Evolutionary conservation across 140 eudicot genomes (phyloP).

Genomic region (Stevia rebaudiana): DNA sequence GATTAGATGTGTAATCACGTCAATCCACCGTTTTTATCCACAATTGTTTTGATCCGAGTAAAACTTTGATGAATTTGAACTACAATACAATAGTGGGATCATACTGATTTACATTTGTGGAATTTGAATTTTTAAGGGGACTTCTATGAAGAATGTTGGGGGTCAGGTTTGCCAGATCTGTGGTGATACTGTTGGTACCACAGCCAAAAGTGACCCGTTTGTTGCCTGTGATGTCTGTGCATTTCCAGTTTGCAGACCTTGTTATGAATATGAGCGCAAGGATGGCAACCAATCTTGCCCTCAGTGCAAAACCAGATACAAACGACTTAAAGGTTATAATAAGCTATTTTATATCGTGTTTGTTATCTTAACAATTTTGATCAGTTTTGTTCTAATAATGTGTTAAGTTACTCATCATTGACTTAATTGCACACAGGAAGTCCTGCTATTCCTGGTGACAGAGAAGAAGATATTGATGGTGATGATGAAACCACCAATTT

Average conservation of each 20-base stretch:
- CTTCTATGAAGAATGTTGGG: slow-evolving; percentile 45
- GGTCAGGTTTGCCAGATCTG: slow-evolving; percentile 76
- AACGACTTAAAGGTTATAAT: slow-evolving; percentile 58
- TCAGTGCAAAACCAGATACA: slow-evolving; percentile 84
- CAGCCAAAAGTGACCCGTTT: slow-evolving; percentile 53
- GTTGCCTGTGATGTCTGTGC: slow-evolving; percentile 75
- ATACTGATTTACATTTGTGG: slow-evolving; percentile 15
- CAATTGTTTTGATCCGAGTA: not conserved
- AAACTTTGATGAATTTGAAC: not conserved
- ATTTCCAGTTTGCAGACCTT: slow-evolving; percentile 76
- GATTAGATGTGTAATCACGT: slow-evolving; percentile 1
- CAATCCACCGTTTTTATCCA: not conserved
- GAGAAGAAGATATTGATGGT: slow-evolving; percentile 53
- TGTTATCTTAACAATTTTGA: not conserved
- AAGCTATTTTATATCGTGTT: not conserved
- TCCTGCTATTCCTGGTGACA: slow-evolving; percentile 77
- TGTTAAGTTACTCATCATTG: not conserved
- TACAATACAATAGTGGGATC: not conserved
- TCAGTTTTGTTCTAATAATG: not conserved
- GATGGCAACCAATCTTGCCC: slow-evolving; percentile 80
- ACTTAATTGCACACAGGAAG: slow-evolving; percentile 47
- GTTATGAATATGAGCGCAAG: slow-evolving; percentile 74
- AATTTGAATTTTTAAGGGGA: slow-evolving; percentile 36
- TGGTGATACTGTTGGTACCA: slow-evolving; percentile 57
- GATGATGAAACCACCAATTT: slow-evolving; percentile 51